Evolutionary conservation across 2,329 filamentous ascomycete genomes (phyloP), one percentile per base, ranked within the genome.

Genomic region (Blastomyces parvus): DNA sequence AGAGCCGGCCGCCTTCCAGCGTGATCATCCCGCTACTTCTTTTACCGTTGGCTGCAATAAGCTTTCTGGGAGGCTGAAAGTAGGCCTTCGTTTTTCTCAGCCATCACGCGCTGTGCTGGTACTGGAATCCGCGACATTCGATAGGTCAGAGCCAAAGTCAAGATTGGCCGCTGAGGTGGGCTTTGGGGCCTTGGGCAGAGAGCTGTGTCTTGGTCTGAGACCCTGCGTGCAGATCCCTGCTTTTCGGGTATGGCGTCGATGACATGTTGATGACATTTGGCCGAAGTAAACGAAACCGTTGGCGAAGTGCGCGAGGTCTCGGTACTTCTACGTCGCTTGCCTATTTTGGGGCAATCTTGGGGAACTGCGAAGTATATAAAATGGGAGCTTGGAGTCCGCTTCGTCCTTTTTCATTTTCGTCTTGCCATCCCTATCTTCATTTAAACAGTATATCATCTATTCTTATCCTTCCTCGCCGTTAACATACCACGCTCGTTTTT

Each of bases 311-410:
- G 38, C 9, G n/a, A 25, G 8, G 19, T 30, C 30, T 27, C 25
- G 22, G n/a, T 59, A 25, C 53, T 33, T 38, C 53, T 36, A 36
- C 4, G 14, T n/a, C 8, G 19, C 27, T 33, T 36, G 30, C 22
- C 56, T 59, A 46, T 59, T 44, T 59, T 59, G n/a, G 38, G 38
- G 40, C 22, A 22, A 44, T 27, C 13, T 44, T 59, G 56, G 38
- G 56, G 38, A 19, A 22, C 27, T 42, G 59, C 44, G 42, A 60
- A 13, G 19, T 27, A 40, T 60, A 60, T 60, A 60, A 60, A 60
- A 52, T 1, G 59, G 44, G 30, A 13, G 17, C 17, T 19, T 19
- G 27, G n/a, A 52, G 38, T n/a, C 19, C 44, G 59, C 9, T 52
- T 33, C 25, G 17, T 22, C 36, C 14, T 14, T 52, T 60, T 17